These are phyloP conservation scores for Mortierella sp. DNA, from an alignment of 371 early-diverging fungal genomes.

Conservation along the genomic window DNA sequence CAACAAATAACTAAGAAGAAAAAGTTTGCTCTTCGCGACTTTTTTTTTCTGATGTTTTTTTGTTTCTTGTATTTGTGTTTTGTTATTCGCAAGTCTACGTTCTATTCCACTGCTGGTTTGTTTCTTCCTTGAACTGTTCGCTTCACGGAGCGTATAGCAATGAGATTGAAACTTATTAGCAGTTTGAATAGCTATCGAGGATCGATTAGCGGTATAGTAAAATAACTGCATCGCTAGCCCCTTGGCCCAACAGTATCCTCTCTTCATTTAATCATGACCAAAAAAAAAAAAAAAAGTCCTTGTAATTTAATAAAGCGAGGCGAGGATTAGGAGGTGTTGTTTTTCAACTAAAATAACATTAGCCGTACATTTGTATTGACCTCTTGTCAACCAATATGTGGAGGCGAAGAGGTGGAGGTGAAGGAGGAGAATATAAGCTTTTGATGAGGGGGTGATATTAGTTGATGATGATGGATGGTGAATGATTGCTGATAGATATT, in stretches of 20 bases:
- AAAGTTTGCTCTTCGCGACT: background rate
- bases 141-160: background rate
- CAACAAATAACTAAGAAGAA: background rate
- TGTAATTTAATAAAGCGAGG: constrained; percentile 54
- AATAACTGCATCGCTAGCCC: background rate
- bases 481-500: constrained; percentile 26
- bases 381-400: constrained; percentile 10
- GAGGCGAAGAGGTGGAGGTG: constrained; percentile 9
- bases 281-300: constrained; percentile 29
- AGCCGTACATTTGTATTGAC: constrained; percentile 18
- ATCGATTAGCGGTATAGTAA: background rate
- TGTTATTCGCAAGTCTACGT: background rate
- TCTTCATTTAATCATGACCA: constrained; percentile 37
- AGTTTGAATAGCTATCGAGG: constrained; percentile 7
- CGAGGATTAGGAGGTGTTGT: constrained; percentile 54
- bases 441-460: constrained; percentile 1
- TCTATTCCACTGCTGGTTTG: constrained; percentile 3
- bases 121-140: constrained; percentile 7
- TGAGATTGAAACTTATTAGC: background rate
- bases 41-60: background rate
- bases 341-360: constrained; percentile 27
- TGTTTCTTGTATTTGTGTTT: background rate
- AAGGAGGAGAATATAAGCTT: constrained; percentile 10
- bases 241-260: constrained; percentile 14
- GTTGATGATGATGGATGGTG: constrained; percentile 7